Percentiles rank a stretch among this genome's conserved stretches.
phyloP scores from a whole-genome alignment of 345 rosid genomes.

The Populus tremula region DNA sequence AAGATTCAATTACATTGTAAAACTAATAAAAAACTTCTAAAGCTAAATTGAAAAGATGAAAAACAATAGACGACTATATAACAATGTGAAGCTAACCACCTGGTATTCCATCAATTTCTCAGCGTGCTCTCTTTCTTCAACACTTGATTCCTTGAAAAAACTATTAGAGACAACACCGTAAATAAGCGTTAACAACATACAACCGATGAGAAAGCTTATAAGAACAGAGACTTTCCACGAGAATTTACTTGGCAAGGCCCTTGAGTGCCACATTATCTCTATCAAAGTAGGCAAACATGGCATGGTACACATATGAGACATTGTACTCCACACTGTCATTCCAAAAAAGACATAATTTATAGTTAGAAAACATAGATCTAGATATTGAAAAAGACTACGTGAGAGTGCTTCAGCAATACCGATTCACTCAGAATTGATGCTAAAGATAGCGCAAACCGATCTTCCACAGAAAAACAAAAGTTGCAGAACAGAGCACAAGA shows the following conservation, averaged over 20 bases:
- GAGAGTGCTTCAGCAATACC: neutral
- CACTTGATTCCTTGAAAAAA: constrained; percentile 33
- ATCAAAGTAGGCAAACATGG: constrained; percentile 33
- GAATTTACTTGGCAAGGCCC: constrained; percentile 30
- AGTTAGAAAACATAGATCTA: neutral
- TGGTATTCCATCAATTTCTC: constrained; percentile 37
- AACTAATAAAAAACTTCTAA: neutral
- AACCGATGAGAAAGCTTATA: neutral
- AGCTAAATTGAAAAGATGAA: neutral
- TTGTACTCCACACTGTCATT: constrained; percentile 36
- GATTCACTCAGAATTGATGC: neutral
- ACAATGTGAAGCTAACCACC: constrained; percentile 12
- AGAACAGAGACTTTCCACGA: neutral
- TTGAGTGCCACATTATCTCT: constrained; percentile 36
- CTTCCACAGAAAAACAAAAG: neutral
- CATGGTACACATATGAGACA: constrained; percentile 36
- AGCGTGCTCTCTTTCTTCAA: constrained; percentile 32
- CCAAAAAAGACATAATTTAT: neutral
- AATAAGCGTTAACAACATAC: neutral
- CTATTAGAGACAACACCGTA: constrained; percentile 5
- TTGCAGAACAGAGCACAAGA: neutral
- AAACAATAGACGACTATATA: neutral
- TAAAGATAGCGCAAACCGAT: neutral
- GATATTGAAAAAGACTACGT: neutral
- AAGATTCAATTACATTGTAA: neutral